A percentile compares a stretch with the other conserved stretches of the same genome.
phyloP scores from a whole-genome alignment of 2,329 filamentous ascomycete species.

The Pyrenophora graminea region DNA sequence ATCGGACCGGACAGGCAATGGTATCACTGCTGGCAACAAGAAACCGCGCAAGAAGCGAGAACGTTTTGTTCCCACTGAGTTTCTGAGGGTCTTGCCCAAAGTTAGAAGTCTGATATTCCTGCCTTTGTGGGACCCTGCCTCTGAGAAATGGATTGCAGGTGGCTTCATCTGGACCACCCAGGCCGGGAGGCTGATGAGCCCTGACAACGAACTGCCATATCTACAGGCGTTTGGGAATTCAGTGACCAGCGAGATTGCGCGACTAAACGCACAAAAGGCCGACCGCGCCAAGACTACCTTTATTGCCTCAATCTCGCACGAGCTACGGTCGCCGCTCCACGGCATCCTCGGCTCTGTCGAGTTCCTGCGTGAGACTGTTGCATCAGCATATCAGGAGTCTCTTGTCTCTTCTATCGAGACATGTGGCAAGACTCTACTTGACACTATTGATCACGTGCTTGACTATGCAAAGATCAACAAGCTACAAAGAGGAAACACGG shows the following conservation, averaged over 20 bases:
- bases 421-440: constrained; percentile 46
- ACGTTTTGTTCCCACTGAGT: constrained; percentile 39
- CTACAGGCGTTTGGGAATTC: constrained; percentile 43
- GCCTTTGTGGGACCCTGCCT: constrained; percentile 43
- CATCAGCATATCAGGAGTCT: constrained; percentile 48
- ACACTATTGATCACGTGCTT: constrained; percentile 48
- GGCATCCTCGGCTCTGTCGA: constrained; percentile 58
- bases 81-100: constrained; percentile 38
- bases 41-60: constrained; percentile 32
- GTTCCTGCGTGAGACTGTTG: constrained; percentile 37
- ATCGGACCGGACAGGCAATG: constrained; percentile 28
- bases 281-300: constrained; percentile 48
- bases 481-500: constrained; percentile 28
- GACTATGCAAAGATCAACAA: constrained; percentile 47
- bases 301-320: constrained; percentile 50
- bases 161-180: constrained; percentile 42
- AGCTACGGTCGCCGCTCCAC: constrained; percentile 63
- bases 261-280: constrained; percentile 36
- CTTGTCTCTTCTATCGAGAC: constrained; percentile 41
- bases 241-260: constrained; percentile 40
- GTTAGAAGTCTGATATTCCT: constrained; percentile 44
- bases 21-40: constrained; percentile 12
- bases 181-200: constrained; percentile 36
- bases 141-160: constrained; percentile 40
- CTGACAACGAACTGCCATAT: constrained; percentile 40